Evolutionary conservation across 106 monocot genomes (phyloP), one percentile per base, ranked within the genome.

Genomic region (Iris macrosiphon): DNA sequence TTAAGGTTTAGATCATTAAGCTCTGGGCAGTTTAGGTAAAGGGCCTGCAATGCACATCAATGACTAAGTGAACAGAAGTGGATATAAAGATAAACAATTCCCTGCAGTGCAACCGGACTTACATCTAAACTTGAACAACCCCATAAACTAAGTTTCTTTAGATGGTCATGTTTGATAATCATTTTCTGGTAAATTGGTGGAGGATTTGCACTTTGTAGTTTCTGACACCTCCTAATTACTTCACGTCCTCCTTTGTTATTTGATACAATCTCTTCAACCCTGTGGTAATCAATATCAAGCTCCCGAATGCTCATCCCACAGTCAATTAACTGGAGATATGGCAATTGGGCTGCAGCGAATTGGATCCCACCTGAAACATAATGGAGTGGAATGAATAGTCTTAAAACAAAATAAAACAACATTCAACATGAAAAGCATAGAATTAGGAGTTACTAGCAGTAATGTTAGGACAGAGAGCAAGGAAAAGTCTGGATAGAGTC

Each of bases 71-170:
- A 34, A 4, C 43, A 41, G 11, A 65, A 37, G 12, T 10, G 1
- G 10, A 38, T 13, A 9, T 13, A 40, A 2, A 5, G 39, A 39
- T 4, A 16, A 27, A 29, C 40, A 9, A n/a, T 27, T 51, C 39
- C 29, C 27, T 50, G n/a, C n/a, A 43, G 7, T 50, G 19, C 27
- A 52, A n/a, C 23, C 43, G 45, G 31, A 61, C 83, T 76, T 76
- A 87, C 96, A 61, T 90, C 82, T 56, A 96, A 80, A 60, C 81
- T 79, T 45, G 90, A 96, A 63, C 96, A 96, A 35, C 86, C 89
- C 96, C 96, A 96, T 31, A 96, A 74, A 43, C 96, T 96, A 39
- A 96, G 76, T 57, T 80, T 90, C 72, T 62, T 90, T 69, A 96
- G 67, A 47, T 57, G 42, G 2, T 57, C 74, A 56, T 96, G 96